Conservation (phyloP, 805 yeast genomes). For the Sugiyamaella qingdaonensis region DNA sequence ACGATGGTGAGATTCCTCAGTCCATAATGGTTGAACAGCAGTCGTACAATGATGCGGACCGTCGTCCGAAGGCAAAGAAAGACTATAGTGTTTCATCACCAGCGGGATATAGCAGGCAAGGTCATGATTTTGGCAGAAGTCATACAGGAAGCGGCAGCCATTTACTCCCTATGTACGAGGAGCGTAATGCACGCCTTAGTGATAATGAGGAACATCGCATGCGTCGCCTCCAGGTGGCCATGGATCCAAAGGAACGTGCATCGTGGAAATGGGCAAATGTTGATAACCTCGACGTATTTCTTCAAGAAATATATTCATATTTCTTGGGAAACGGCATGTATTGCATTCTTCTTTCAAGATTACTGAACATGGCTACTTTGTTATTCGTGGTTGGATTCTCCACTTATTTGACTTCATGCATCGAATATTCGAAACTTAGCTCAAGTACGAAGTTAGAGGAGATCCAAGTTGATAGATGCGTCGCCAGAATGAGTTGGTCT, state of each 20-base stretch:
- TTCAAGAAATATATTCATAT: constrained; percentile 70
- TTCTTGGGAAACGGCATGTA: constrained; percentile 80
- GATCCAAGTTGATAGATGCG: constrained; percentile 46
- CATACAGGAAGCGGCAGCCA: not conserved
- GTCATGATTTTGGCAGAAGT: not conserved
- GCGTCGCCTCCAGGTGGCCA: not conserved
- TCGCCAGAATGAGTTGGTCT: constrained; percentile 41
- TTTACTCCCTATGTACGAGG: not conserved
- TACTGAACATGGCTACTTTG: constrained; percentile 66
- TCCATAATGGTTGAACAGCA: constrained; percentile 5
- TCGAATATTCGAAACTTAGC: constrained; percentile 54
- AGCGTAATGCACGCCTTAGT: not conserved
- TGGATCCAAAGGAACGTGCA: constrained; percentile 56
- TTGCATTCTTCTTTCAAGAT: constrained; percentile 66
- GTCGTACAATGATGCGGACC: not conserved
- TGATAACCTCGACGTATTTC: constrained; percentile 81
- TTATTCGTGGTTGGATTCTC: constrained; percentile 76
- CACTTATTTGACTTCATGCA: constrained; percentile 75
- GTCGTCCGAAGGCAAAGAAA: not conserved
- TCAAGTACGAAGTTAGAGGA: constrained; percentile 33
- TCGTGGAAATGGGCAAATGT: constrained; percentile 97
- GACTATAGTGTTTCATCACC: no score
- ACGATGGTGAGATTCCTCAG: constrained; percentile 7
- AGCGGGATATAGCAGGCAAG: not conserved
- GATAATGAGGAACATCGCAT: not conserved